Percentiles rank a stretch among this genome's conserved stretches.
Evolutionary conservation across 2,329 filamentous ascomycete species (phyloP).

Genomic region (Didymella segeticola): DNA sequence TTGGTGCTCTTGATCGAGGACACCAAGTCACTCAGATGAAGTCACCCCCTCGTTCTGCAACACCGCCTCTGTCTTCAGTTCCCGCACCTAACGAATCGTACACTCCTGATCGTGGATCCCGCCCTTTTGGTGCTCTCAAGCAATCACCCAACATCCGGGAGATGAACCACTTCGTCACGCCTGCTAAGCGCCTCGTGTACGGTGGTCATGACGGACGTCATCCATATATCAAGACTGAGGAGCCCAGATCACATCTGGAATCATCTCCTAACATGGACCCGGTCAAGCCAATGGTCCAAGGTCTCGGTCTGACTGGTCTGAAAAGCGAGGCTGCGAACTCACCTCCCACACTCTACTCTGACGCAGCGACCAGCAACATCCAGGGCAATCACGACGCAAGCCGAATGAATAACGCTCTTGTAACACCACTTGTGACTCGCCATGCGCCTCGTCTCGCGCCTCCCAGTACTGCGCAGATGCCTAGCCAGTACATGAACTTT

Average conservation of each 20-base stretch:
- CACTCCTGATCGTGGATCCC: constrained; percentile 61
- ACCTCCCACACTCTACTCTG: constrained; percentile 47
- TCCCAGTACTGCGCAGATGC: constrained; percentile 79
- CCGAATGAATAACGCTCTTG: constrained; percentile 43
- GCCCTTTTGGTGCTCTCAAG: constrained; percentile 42
- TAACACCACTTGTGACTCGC: constrained; percentile 75
- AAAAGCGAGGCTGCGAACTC: constrained; percentile 45
- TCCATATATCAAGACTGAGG: constrained; percentile 35
- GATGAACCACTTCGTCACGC: constrained; percentile 41
- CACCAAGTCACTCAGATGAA: constrained; percentile 42
- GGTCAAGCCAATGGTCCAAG: constrained; percentile 31
- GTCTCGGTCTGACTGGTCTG: constrained; percentile 36
- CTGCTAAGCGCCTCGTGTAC: constrained; percentile 44
- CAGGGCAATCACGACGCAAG: constrained; percentile 35
- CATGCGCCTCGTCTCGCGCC: constrained; percentile 78
- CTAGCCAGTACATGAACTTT: constrained; percentile 85
- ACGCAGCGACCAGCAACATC: constrained; percentile 40
- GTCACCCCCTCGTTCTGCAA: constrained; percentile 53
- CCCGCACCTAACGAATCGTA: constrained; percentile 59
- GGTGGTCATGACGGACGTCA: constrained; percentile 31
- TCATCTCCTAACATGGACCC: constrained; percentile 43
- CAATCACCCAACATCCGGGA: constrained; percentile 41
- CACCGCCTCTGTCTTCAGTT: constrained; percentile 57
- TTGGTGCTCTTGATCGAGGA: constrained; percentile 44
- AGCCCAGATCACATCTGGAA: constrained; percentile 31